Percentiles rank a stretch among this genome's conserved stretches.
phyloP scores from a whole-genome alignment of 495 filamentous ascomycete species.

The Friedmanniomyces simplex region DNA sequence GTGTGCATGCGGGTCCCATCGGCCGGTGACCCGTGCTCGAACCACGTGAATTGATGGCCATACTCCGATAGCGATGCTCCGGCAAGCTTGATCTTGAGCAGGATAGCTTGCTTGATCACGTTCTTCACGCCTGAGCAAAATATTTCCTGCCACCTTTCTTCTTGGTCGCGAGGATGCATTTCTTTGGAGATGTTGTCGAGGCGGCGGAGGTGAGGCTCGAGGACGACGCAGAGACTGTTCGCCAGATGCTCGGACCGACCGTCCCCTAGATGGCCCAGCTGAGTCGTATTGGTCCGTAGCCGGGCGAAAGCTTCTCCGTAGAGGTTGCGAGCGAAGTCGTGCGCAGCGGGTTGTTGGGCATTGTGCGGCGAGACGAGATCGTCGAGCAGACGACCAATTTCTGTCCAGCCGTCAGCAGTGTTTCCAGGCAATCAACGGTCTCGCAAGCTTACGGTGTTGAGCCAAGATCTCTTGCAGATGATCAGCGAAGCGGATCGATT shows the following conservation, averaged over 20 bases:
- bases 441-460: background rate
- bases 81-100: background rate
- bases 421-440: background rate
- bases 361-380: background rate
- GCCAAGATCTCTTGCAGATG: background rate
- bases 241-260: background rate
- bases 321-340: background rate
- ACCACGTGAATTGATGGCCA: background rate
- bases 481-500: background rate
- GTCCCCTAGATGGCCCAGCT: background rate
- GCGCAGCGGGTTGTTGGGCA: background rate
- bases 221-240: background rate
- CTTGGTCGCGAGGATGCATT: background rate
- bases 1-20: background rate
- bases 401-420: background rate
- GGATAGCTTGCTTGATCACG: background rate
- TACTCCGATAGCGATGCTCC: background rate
- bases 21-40: background rate
- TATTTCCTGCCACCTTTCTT: background rate
- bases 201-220: background rate
- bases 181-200: background rate
- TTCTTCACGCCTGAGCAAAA: background rate
- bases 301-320: background rate
- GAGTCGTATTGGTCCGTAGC: background rate
- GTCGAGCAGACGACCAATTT: background rate